These are phyloP conservation scores for Podospora pseudoanserina DNA, from an alignment of 495 filamentous ascomycete species.

Conservation along the genomic window DNA sequence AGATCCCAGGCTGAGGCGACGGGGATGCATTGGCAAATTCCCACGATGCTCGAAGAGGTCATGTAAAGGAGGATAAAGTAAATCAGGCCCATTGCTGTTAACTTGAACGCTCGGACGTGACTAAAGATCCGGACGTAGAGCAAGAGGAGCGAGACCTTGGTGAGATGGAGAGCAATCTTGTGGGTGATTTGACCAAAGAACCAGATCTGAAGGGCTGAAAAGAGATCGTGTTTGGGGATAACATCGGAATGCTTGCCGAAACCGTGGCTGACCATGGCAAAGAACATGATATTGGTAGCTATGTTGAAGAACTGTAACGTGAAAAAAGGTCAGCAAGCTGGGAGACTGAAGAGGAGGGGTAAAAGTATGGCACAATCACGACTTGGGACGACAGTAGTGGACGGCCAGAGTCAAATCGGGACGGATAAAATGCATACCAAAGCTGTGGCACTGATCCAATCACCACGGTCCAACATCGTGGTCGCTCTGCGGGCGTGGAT, in stretches of 20 bases:
- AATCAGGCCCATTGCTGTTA: constrained; percentile 20
- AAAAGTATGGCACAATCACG: not conserved
- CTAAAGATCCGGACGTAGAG: constrained; percentile 35
- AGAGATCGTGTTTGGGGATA: not conserved
- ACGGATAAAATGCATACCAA: constrained; percentile 11
- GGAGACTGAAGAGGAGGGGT: not conserved
- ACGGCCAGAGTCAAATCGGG: not conserved
- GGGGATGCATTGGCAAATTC: constrained; percentile 29
- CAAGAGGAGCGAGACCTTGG: constrained; percentile 31
- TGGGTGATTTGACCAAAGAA: constrained; percentile 26
- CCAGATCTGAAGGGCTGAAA: constrained; percentile 15
- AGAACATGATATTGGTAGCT: constrained; percentile 16
- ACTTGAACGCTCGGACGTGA: constrained; percentile 23
- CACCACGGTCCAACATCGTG: constrained; percentile 22
- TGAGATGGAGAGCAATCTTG: constrained; percentile 16
- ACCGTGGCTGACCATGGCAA: constrained; percentile 18
- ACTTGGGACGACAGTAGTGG: not conserved
- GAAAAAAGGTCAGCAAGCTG: not conserved
- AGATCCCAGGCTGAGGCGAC: constrained; percentile 26
- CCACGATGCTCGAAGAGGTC: constrained; percentile 22
- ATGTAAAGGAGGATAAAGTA: constrained; percentile 24
- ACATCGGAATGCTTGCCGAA: constrained; percentile 20
- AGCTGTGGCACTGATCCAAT: constrained; percentile 27
- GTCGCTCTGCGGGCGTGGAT: constrained; percentile 14
- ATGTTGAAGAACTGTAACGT: constrained; percentile 13